These are phyloP conservation scores for Dryadomyces quercivorus DNA, from an alignment of 2,329 filamentous ascomycete species.

Conservation along the genomic window DNA sequence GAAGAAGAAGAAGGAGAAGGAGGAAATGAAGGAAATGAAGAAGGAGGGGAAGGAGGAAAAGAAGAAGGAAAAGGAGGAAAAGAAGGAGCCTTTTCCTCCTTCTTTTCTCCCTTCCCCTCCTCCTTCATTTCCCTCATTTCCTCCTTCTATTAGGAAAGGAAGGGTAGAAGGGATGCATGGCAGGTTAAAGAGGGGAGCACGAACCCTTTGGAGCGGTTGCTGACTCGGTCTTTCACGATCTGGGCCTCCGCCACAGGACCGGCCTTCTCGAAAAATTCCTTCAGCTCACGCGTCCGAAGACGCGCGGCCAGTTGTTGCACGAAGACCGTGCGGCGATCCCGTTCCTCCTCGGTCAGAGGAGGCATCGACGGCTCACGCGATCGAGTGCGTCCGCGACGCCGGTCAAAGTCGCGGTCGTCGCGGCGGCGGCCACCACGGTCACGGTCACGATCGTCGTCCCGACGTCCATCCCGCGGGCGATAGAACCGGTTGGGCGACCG, in stretches of 20 bases:
- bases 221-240: slow-evolving; percentile 96
- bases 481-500: slow-evolving; percentile 56
- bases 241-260: slow-evolving; percentile 93
- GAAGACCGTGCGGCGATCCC: slow-evolving; percentile 92
- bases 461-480: slow-evolving; percentile 36
- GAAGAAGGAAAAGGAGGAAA: no score
- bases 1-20: no score
- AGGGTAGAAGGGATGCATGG: background rate
- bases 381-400: slow-evolving; percentile 13
- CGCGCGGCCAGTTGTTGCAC: slow-evolving; percentile 96
- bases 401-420: background rate
- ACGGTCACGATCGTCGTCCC: slow-evolving; percentile 23
- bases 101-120: no score
- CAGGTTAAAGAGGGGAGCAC: slow-evolving; percentile 18
- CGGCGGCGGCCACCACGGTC: slow-evolving; percentile 2
- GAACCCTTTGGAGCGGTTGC: slow-evolving; percentile 93
- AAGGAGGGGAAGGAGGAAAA: no score
- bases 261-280: slow-evolving; percentile 90
- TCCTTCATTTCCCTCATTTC: no score
- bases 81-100: no score
- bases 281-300: slow-evolving; percentile 81
- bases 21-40: no score
- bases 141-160: background rate
- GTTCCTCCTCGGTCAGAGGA: slow-evolving; percentile 76
- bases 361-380: slow-evolving; percentile 47